Conservation (phyloP, 768 basidiomycete genomes). For the Vararia minispora region DNA sequence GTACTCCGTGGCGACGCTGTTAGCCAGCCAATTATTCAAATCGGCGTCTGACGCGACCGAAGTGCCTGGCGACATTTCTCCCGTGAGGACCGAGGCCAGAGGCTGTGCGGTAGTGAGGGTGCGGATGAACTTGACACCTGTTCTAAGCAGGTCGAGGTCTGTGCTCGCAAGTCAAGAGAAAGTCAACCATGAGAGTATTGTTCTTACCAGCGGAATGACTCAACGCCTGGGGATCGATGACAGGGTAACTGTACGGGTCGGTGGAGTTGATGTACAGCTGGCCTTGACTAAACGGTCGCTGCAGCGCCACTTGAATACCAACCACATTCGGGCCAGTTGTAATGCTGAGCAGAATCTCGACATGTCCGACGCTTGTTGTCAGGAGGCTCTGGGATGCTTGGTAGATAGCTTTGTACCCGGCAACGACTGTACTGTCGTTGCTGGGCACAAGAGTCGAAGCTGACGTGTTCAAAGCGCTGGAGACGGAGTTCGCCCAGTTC, state of each 20-base stretch:
- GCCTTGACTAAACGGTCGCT: constrained; percentile 56
- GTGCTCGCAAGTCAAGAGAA: not conserved
- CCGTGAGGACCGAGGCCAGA: constrained; percentile 30
- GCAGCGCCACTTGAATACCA: constrained; percentile 53
- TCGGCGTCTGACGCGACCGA: constrained; percentile 41
- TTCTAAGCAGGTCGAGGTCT: constrained; percentile 39
- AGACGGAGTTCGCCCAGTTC: constrained; percentile 23
- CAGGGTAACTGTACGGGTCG: constrained; percentile 46
- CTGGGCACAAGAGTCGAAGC: constrained; percentile 32
- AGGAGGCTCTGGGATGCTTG: constrained; percentile 30
- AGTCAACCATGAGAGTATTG: not conserved
- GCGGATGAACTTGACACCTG: constrained; percentile 54
- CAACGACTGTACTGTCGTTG: constrained; percentile 31
- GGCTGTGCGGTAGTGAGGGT: constrained; percentile 41
- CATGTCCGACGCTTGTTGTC: constrained; percentile 32
- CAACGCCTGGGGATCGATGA: constrained; percentile 60
- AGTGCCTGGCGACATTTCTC: constrained; percentile 40
- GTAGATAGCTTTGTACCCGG: constrained; percentile 48
- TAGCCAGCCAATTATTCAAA: constrained; percentile 40
- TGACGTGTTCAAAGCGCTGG: constrained; percentile 21
- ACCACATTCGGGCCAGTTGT: constrained; percentile 30
- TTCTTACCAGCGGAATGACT: constrained; percentile 39
- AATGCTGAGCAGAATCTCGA: constrained; percentile 43
- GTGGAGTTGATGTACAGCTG: constrained; percentile 47
- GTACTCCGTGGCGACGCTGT: constrained; percentile 37